Conservation (phyloP, 768 basidiomycete species). For the Collybiopsis luxurians region DNA sequence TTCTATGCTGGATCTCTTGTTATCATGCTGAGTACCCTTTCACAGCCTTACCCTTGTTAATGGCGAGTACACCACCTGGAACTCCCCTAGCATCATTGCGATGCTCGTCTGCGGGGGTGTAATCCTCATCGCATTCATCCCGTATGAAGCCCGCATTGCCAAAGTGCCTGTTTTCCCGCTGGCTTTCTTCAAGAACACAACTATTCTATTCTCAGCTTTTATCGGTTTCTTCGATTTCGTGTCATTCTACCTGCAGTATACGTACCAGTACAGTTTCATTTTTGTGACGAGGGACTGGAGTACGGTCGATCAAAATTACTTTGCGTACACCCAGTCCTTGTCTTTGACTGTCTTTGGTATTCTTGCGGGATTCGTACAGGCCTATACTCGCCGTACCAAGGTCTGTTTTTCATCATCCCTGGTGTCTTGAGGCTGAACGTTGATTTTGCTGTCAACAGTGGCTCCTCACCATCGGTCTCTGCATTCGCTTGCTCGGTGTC, state of each 20-base stretch:
- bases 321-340: slow-evolving; percentile 39
- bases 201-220: slow-evolving; percentile 42
- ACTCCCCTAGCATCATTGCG: slow-evolving; percentile 26
- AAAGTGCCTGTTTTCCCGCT: slow-evolving; percentile 42
- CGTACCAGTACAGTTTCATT: slow-evolving; percentile 55
- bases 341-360: slow-evolving; percentile 48
- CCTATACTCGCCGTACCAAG: slow-evolving; percentile 40
- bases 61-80: slow-evolving; percentile 14
- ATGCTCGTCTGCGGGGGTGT: slow-evolving; percentile 29
- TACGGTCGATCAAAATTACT: slow-evolving; percentile 28
- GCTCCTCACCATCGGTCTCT: slow-evolving; percentile 41
- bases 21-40: background rate
- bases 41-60: slow-evolving; percentile 5
- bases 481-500: slow-evolving; percentile 43
- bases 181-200: slow-evolving; percentile 41
- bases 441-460: slow-evolving; percentile 9
- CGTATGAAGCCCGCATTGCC: slow-evolving; percentile 35
- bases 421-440: background rate
- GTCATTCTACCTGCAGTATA: slow-evolving; percentile 48
- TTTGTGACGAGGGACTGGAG: slow-evolving; percentile 24
- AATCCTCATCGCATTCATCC: slow-evolving; percentile 23
- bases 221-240: slow-evolving; percentile 51
- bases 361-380: slow-evolving; percentile 40
- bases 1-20: background rate
- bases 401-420: slow-evolving; percentile 14